Percentiles rank a stretch among this genome's conserved stretches.
These are phyloP conservation scores for Tricholoma saponaceum DNA, from an alignment of 768 basidiomycete species.

Conservation along the genomic window DNA sequence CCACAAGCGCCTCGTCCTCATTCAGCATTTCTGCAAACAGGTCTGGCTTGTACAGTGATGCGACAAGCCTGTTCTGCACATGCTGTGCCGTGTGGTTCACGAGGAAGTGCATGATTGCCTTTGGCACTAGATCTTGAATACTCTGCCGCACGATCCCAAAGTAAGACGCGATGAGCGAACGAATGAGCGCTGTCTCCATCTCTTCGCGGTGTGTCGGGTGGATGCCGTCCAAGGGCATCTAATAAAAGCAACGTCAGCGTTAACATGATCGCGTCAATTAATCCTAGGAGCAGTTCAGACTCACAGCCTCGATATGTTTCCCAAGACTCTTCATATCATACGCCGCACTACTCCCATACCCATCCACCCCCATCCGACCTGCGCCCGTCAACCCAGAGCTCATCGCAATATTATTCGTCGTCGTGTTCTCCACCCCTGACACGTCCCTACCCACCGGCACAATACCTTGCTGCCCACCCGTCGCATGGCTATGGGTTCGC, in stretches of 20 bases:
- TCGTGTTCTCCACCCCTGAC: constrained; percentile 44
- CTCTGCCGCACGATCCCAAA: constrained; percentile 95
- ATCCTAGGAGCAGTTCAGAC: constrained; percentile 27
- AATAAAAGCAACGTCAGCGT: constrained; percentile 8
- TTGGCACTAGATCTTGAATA: constrained; percentile 95
- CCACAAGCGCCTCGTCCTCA: constrained; percentile 93
- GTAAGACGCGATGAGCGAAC: constrained; percentile 92
- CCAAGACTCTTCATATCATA: constrained; percentile 99
- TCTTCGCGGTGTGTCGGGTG: constrained; percentile 82
- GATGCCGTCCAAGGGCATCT: constrained; percentile 48
- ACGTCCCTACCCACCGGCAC: constrained; percentile 62
- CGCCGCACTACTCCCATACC: constrained; percentile 79
- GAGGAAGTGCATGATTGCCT: constrained; percentile 97
- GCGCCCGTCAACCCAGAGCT: constrained; percentile 64
- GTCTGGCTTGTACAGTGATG: constrained; percentile 91
- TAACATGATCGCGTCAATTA: no score
- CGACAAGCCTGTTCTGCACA: constrained; percentile 95
- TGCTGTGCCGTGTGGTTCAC: constrained; percentile 97
- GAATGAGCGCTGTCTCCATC: constrained; percentile 94
- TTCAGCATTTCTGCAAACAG: constrained; percentile 87
- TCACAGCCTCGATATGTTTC: constrained; percentile 94
- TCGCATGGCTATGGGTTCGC: constrained; percentile 15
- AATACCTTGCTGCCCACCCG: constrained; percentile 23
- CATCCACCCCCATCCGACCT: constrained; percentile 36
- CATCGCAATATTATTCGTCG: constrained; percentile 20